Base-by-base conservation (phyloP, 768 basidiomycete species). In the Calocybe cyanea region DNA sequence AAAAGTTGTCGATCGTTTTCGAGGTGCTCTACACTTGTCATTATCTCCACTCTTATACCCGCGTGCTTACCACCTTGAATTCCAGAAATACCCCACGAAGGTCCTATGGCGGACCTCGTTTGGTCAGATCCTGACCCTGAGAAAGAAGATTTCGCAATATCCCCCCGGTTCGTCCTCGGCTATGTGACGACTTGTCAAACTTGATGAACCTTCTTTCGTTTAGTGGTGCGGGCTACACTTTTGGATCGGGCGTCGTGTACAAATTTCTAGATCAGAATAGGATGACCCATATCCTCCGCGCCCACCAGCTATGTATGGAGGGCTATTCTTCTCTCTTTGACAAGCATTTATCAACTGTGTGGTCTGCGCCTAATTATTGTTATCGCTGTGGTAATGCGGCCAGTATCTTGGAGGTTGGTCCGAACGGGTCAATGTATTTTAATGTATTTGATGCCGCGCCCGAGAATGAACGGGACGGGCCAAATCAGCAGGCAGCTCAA, bases 71-170 rank as follows among this genome's bases (percentile, higher is more conserved):
- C 25, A 58, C 58, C 30, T 58, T 58, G 55, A 57, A 58, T 46
- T 48, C 38, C 47, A 93, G 96, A 99, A 73, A 98, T 99, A 48
- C 96, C 96, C 34, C 96, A 98, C 57, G 96, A 99, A 66, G 96
- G 96, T 3, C 95, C 96, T 20, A 98, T 99, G 93, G 95, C 95
- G 10, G 96, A 99, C 76, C 78, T 99, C 21, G 96, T 99, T 1
- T 99, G 96, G 96, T 97, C 94, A 36, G 96, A 99, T 77, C 96
- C 96, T 28, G 96, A 99, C 69, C 83, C 92, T 30, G 96, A 99
- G 66, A 99, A 98, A 65, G 96, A 98, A 64, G 96, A 98, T 60
- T 99, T 98, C 63, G 95, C 96, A 21, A 98, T 99, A 67, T 96
- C 93, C 49, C 95, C 95, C 46, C 81, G 95, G 93, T 95, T 52